Conservation (phyloP, 179 eudicot genomes). For the Silene coronaria region DNA sequence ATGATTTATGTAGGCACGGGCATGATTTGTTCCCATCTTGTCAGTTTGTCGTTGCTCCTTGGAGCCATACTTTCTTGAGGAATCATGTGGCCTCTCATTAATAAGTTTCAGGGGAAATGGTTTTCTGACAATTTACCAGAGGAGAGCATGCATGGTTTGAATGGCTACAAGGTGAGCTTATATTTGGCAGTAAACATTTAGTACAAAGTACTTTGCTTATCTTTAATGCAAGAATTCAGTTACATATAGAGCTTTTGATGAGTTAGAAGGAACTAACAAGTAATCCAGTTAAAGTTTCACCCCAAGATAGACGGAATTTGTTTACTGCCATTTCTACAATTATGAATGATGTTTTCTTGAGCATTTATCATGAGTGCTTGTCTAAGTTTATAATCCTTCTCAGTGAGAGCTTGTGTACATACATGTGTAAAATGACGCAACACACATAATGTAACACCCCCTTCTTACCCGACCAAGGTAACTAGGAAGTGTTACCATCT, state of each 20-base stretch:
- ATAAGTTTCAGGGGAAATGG: conserved; percentile 60
- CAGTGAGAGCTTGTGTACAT: too few species aligned
- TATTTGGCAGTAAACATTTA: background rate
- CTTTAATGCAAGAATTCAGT: conserved; percentile 29
- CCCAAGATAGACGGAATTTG: too few species aligned
- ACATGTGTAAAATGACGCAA: too few species aligned
- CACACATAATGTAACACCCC: too few species aligned
- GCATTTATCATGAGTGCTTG: too few species aligned
- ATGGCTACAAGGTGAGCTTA: conserved; percentile 74
- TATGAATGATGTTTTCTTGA: too few species aligned
- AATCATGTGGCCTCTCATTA: conserved; percentile 80
- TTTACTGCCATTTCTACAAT: too few species aligned
- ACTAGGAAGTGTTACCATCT: too few species aligned
- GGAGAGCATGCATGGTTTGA: conserved; percentile 66
- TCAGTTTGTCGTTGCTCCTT: conserved; percentile 64
- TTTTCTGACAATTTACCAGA: conserved; percentile 54
- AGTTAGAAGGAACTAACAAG: too few species aligned
- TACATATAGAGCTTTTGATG: conserved; percentile 83
- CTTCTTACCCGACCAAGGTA: too few species aligned
- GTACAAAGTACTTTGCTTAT: background rate
- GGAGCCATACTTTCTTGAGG: conserved; percentile 93
- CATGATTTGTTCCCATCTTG: conserved; percentile 85
- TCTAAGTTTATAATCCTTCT: too few species aligned
- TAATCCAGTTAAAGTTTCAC: too few species aligned
- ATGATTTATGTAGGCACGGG: conserved; percentile 85